Conservation (phyloP, 2,329 filamentous ascomycete species). For the Elsinoe fawcettii region DNA sequence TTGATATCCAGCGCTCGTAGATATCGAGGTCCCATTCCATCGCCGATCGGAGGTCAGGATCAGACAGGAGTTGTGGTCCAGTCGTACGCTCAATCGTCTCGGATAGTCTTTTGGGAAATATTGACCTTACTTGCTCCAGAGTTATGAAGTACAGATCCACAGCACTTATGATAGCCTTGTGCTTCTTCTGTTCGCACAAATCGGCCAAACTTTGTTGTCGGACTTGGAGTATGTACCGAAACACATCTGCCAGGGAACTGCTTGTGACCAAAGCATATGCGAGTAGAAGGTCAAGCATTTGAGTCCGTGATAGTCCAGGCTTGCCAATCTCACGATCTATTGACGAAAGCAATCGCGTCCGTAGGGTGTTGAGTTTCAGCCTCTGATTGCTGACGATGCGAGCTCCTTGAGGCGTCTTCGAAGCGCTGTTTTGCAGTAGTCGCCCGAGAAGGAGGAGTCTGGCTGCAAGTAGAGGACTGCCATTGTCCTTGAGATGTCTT, state of each 20-base stretch:
- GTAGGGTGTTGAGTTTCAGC: constrained; percentile 55
- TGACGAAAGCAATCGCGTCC: constrained; percentile 56
- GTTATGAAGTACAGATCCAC: constrained; percentile 70
- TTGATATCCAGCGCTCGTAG: constrained; percentile 69
- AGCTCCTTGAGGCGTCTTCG: constrained; percentile 41
- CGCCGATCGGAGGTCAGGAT: constrained; percentile 56
- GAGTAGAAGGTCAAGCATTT: constrained; percentile 63
- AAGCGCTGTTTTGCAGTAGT: constrained; percentile 65
- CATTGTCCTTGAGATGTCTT: constrained; percentile 45
- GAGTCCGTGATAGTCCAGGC: constrained; percentile 32
- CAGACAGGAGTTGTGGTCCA: constrained; percentile 61
- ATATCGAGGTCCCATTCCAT: constrained; percentile 70
- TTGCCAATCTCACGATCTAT: constrained; percentile 48
- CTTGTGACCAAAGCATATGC: constrained; percentile 77
- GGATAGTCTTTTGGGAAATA: constrained; percentile 65
- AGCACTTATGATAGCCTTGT: constrained; percentile 52
- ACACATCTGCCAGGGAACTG: constrained; percentile 68
- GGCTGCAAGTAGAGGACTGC: constrained; percentile 49
- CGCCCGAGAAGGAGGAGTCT: constrained; percentile 65
- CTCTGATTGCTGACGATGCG: constrained; percentile 55
- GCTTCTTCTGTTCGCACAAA: constrained; percentile 47
- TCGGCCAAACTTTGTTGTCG: constrained; percentile 61
- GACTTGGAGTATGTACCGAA: constrained; percentile 69
- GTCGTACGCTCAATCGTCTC: constrained; percentile 64
- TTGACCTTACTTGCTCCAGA: constrained; percentile 64